These are phyloP conservation scores for Auricularia heimuer DNA, from an alignment of 768 basidiomycete species.

Conservation along the genomic window DNA sequence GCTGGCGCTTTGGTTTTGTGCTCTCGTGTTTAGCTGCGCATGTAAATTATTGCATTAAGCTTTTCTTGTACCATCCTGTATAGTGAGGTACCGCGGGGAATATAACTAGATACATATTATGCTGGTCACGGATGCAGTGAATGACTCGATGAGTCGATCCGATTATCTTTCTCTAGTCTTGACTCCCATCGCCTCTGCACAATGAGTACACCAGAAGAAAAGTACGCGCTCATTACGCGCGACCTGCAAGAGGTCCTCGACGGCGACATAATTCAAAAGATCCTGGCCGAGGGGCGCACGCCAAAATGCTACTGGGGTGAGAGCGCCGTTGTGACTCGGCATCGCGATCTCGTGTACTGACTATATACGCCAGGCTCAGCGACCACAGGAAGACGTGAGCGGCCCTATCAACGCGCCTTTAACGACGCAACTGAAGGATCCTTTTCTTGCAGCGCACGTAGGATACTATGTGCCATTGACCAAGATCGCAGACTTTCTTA, in stretches of 20 bases:
- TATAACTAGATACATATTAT: no score
- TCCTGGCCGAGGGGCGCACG: constrained; percentile 64
- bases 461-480: constrained; percentile 93
- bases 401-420: background rate
- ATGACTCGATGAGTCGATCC: no score
- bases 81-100: no score
- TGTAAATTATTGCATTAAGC: no score
- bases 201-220: constrained; percentile 26
- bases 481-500: constrained; percentile 93
- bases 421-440: background rate
- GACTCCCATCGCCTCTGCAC: background rate
- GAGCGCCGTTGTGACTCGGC: constrained; percentile 19
- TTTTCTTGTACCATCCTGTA: no score
- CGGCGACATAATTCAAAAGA: constrained; percentile 69
- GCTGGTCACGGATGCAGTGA: no score
- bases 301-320: constrained; percentile 89
- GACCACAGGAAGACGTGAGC: constrained; percentile 86
- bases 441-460: constrained; percentile 62
- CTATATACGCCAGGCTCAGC: constrained; percentile 57
- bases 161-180: background rate
- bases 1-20: no score
- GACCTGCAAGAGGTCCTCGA: constrained; percentile 82
- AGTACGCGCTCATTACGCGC: constrained; percentile 77
- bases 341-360: background rate
- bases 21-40: no score